A percentile compares a stretch with the other conserved stretches of the same genome.
phyloP scores from a whole-genome alignment of 257 asterid species.

The Solanum piurae region DNA sequence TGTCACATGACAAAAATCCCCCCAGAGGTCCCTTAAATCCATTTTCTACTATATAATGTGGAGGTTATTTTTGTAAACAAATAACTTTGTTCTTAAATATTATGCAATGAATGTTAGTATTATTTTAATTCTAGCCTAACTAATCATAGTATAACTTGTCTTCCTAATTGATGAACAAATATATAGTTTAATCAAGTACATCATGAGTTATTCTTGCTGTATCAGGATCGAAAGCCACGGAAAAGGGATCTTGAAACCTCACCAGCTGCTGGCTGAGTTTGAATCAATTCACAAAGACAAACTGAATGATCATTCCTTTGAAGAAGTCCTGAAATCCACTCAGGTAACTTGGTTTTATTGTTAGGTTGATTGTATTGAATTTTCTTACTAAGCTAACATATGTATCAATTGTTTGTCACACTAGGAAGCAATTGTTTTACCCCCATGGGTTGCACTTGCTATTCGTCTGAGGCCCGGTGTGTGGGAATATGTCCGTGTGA shows the following conservation, averaged over 20 bases:
- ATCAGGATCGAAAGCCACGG: slow-evolving; percentile 72
- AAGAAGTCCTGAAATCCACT: slow-evolving; percentile 61
- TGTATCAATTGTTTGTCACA: background rate
- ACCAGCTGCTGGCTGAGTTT: slow-evolving; percentile 74
- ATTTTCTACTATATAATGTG: no score
- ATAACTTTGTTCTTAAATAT: no score
- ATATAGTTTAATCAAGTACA: background rate
- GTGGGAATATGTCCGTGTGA: slow-evolving; percentile 84
- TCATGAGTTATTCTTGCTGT: background rate
- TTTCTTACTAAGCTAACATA: background rate
- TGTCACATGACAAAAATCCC: no score
- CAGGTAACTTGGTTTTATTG: slow-evolving; percentile 26
- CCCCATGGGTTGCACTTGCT: slow-evolving; percentile 98
- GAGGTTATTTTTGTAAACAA: no score
- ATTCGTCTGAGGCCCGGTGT: slow-evolving; percentile 95
- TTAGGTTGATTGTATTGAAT: background rate
- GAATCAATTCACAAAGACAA: slow-evolving; percentile 38
- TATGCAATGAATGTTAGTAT: no score
- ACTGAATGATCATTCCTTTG: slow-evolving; percentile 60
- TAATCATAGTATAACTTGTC: no score
- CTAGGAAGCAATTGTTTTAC: slow-evolving; percentile 76
- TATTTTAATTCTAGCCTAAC: no score
- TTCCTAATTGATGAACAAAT: background rate
- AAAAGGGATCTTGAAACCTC: slow-evolving; percentile 77
- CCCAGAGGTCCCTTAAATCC: no score